Percentiles rank a stretch among this genome's conserved stretches.
Evolutionary conservation across 352 stramenopile species (phyloP).

Genomic region (Phytopythium mirpurense): DNA sequence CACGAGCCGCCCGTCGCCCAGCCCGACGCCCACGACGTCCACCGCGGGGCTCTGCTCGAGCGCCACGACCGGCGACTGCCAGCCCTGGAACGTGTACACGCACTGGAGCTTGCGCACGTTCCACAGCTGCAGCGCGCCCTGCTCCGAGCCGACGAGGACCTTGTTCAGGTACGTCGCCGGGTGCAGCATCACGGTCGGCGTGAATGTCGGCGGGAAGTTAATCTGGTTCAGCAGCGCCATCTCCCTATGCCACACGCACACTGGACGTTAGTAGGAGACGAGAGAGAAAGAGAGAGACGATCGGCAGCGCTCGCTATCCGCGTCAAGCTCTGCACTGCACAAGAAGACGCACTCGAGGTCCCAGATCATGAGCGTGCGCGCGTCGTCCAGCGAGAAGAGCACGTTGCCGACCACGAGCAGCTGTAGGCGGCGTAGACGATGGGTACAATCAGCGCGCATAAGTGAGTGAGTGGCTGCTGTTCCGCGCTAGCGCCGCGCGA

Average conservation of each 20-base stretch:
- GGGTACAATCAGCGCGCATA: neutral
- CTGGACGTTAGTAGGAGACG: constrained; percentile 2
- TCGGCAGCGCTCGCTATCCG: neutral
- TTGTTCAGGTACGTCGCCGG: constrained; percentile 95
- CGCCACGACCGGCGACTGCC: constrained; percentile 55
- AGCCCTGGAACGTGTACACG: constrained; percentile 84
- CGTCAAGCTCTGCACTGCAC: no score
- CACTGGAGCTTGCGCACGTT: constrained; percentile 89
- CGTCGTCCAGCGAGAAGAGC: constrained; percentile 72
- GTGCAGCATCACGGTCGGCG: constrained; percentile 80
- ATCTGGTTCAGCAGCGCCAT: constrained; percentile 56
- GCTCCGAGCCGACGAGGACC: constrained; percentile 81
- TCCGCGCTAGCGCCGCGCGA: no score
- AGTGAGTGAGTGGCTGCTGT: no score
- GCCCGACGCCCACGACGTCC: constrained; percentile 85
- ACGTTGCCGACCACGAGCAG: constrained; percentile 53
- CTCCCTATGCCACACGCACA: constrained; percentile 19
- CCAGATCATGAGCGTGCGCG: constrained; percentile 49
- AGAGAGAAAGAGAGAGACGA: no score
- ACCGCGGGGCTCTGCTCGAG: constrained; percentile 87
- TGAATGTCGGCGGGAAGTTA: constrained; percentile 50
- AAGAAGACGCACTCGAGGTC: constrained; percentile 41
- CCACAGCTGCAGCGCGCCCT: constrained; percentile 85
- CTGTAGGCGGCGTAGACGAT: constrained; percentile 4
- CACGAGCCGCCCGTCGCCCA: constrained; percentile 75